phyloP scores from a whole-genome alignment of 495 filamentous ascomycete genomes.

The Neurospora africana region DNA sequence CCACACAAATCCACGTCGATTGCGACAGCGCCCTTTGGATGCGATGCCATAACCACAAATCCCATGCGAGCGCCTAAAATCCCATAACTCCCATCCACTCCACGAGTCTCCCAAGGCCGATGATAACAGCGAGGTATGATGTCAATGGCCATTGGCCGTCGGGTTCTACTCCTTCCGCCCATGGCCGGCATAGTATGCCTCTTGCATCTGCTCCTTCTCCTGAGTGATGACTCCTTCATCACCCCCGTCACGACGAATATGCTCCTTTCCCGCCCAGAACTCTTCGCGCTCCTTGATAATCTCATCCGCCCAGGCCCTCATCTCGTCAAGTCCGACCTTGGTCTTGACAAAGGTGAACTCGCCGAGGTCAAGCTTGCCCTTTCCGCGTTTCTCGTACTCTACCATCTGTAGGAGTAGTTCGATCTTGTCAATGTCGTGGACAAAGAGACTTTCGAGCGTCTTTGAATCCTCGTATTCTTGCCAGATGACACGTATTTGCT shows the following conservation, averaged over 20 bases:
- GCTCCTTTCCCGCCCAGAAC: slow-evolving; percentile 50
- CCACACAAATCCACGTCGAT: background rate
- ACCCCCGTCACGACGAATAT: slow-evolving; percentile 31
- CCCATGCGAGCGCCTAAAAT: background rate
- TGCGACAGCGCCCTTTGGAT: background rate
- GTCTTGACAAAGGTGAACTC: slow-evolving; percentile 72
- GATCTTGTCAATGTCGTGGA: slow-evolving; percentile 96
- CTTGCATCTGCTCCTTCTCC: slow-evolving; percentile 26
- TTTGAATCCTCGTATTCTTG: slow-evolving; percentile 83
- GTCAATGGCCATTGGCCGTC: background rate
- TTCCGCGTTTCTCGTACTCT: slow-evolving; percentile 75
- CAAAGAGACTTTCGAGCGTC: slow-evolving; percentile 76
- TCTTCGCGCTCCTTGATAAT: slow-evolving; percentile 64
- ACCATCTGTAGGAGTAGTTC: slow-evolving; percentile 91
- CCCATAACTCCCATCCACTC: background rate
- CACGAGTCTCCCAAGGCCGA: background rate
- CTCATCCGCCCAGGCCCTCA: slow-evolving; percentile 66
- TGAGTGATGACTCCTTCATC: slow-evolving; percentile 28
- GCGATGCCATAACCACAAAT: background rate
- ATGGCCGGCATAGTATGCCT: slow-evolving; percentile 30
- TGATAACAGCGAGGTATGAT: background rate
- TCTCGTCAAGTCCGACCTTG: slow-evolving; percentile 65
- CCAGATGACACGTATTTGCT: slow-evolving; percentile 68
- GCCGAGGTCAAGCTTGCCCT: slow-evolving; percentile 57
- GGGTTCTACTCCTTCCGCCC: slow-evolving; percentile 11